Evolutionary conservation across 352 stramenopile species (phyloP).

Genomic region (Phytophthora parvispora): DNA sequence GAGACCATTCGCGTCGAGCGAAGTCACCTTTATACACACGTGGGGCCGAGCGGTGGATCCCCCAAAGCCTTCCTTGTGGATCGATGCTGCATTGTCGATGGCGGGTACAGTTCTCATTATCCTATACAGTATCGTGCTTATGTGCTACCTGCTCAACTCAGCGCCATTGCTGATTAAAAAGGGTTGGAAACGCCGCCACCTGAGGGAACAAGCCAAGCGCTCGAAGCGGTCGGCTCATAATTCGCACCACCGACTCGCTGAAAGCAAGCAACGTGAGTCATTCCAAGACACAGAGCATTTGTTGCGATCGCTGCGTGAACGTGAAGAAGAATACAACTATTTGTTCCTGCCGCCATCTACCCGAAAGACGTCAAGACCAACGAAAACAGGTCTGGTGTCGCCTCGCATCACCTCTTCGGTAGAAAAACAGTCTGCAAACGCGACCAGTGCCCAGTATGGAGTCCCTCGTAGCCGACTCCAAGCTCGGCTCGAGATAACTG

Average conservation of each 20-base stretch:
- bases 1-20: constrained; percentile 54
- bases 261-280: constrained; percentile 56
- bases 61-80: constrained; percentile 36
- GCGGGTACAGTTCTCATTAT: constrained; percentile 65
- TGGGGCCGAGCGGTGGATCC: constrained; percentile 20
- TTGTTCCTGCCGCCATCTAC: constrained; percentile 51
- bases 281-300: constrained; percentile 77
- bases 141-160: constrained; percentile 75
- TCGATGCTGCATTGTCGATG: constrained; percentile 49
- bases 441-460: background rate
- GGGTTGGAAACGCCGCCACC: constrained; percentile 69
- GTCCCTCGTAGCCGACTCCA: constrained; percentile 9
- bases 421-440: background rate
- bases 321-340: constrained; percentile 77
- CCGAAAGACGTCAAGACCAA: constrained; percentile 13
- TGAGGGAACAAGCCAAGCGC: constrained; percentile 40
- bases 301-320: constrained; percentile 62
- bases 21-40: constrained; percentile 46
- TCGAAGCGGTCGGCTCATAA: constrained; percentile 57
- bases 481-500: constrained; percentile 37
- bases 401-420: constrained; percentile 1
- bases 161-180: constrained; percentile 77
- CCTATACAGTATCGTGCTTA: constrained; percentile 56
- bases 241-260: constrained; percentile 22
- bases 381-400: constrained; percentile 6